A percentile compares a stretch with the other conserved stretches of the same genome.
phyloP scores from a whole-genome alignment of 1,139 yeast species.

The Neolecta irregularis region DNA sequence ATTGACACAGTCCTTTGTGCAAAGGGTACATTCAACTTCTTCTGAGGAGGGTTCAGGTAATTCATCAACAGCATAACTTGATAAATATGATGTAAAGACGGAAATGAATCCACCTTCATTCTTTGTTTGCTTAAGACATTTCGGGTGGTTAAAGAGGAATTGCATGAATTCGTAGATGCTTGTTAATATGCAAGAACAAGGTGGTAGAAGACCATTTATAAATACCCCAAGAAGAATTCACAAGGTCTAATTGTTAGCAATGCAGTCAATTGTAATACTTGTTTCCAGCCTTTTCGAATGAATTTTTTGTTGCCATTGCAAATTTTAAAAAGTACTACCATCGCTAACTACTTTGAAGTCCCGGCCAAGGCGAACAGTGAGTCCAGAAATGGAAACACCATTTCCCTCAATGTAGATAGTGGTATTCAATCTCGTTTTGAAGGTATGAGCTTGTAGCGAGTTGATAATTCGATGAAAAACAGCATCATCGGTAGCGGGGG shows the following conservation, averaged over 20 bases:
- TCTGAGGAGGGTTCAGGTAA: slow-evolving; percentile 85
- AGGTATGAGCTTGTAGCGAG: slow-evolving; percentile 24
- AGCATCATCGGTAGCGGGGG: slow-evolving; percentile 81
- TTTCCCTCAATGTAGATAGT: slow-evolving; percentile 32
- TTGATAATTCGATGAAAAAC: slow-evolving; percentile 75
- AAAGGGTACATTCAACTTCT: slow-evolving; percentile 72
- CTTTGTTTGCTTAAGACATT: slow-evolving; percentile 14
- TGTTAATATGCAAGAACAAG: slow-evolving; percentile 49
- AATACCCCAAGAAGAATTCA: slow-evolving; percentile 49
- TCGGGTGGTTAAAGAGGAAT: slow-evolving; percentile 37
- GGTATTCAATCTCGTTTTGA: slow-evolving; percentile 21
- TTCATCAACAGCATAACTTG: slow-evolving; percentile 63
- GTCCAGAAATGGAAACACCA: slow-evolving; percentile 59
- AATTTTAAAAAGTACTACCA: slow-evolving; percentile 70
- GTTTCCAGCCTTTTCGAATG: slow-evolving; percentile 41
- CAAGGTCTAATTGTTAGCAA: slow-evolving; percentile 19
- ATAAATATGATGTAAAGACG: slow-evolving; percentile 78
- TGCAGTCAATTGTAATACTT: slow-evolving; percentile 22
- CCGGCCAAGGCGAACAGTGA: slow-evolving; percentile 71
- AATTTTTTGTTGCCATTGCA: slow-evolving; percentile 41
- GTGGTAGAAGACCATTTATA: slow-evolving; percentile 61
- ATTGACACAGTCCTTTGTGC: slow-evolving; percentile 67
- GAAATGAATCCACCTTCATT: slow-evolving; percentile 56
- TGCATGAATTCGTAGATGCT: slow-evolving; percentile 33
- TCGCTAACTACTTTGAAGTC: slow-evolving; percentile 83